phyloP scores from a whole-genome alignment of 805 yeast species.

The Metschnikowia henanensis region DNA sequence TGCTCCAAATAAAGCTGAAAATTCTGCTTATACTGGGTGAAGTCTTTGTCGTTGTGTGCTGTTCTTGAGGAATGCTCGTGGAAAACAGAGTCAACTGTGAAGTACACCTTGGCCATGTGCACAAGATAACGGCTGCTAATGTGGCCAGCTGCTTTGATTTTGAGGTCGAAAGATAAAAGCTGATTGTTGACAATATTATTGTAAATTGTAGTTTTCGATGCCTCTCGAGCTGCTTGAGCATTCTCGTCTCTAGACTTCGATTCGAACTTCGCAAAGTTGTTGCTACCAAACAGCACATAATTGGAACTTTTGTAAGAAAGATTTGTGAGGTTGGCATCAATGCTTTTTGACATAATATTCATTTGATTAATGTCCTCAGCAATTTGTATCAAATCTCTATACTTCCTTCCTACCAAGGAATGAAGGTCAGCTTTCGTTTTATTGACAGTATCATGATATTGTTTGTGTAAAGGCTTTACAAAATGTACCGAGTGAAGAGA shows the following conservation, averaged over 20 bases:
- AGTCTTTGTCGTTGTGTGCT: slow-evolving; percentile 15
- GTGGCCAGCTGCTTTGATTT: slow-evolving; percentile 17
- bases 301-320: slow-evolving; percentile 32
- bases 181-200: slow-evolving; percentile 31
- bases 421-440: slow-evolving; percentile 36
- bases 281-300: slow-evolving; percentile 27
- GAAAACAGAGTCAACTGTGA: slow-evolving; percentile 29
- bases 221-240: slow-evolving; percentile 20
- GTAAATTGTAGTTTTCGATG: slow-evolving; percentile 26
- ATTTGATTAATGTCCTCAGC: slow-evolving; percentile 43
- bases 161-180: slow-evolving; percentile 31
- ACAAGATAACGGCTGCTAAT: slow-evolving; percentile 28
- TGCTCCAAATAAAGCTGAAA: slow-evolving; percentile 27
- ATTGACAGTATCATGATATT: slow-evolving; percentile 28
- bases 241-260: slow-evolving; percentile 17
- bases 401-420: slow-evolving; percentile 38
- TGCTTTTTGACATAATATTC: slow-evolving; percentile 22
- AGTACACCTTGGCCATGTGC: slow-evolving; percentile 35
- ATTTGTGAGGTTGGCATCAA: slow-evolving; percentile 28
- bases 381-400: slow-evolving; percentile 42
- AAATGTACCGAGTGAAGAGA: slow-evolving; percentile 30
- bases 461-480: slow-evolving; percentile 29
- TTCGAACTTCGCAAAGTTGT: slow-evolving; percentile 22
- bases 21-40: slow-evolving; percentile 22
- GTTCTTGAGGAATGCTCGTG: slow-evolving; percentile 17